Evolutionary conservation across 108 stramenopile species (phyloP), one percentile per base, ranked within the genome.

Genomic region (Cafeteria roenbergensis): DNA sequence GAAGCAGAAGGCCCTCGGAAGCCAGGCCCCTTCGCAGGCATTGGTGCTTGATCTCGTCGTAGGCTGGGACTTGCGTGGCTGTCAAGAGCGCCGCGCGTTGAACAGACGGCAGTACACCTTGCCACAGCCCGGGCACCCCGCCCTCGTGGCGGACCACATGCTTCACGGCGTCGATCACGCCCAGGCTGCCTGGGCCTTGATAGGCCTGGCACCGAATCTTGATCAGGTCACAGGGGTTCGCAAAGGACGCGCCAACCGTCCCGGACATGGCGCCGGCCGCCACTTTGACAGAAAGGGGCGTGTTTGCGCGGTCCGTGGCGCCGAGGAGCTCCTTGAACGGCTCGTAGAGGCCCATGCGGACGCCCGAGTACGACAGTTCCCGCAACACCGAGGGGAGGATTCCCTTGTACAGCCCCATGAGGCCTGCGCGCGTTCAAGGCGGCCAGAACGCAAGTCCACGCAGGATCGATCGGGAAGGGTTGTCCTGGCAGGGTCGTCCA

Each of bases 171-270:
- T 55, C 22, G 34, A 55, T 24, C 3, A 35, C n/a, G 31, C 22
- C 54, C 24, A 6, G 8, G 55, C 12, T 9, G 2, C 55, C 28
- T 0, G 56, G 20, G 25, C 34, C 53, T 25, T 57, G 56, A 31
- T 67, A 61, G 26, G 55, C 71, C 31, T 71, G 71, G 38, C 57
- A 25, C 24, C 66, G 64, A 20, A 71, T 34, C 48, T 65, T 53
- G 21, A 53, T 33, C 24, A 71, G 35, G 37, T 71, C 71, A 1
- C 22, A 34, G 14, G 71, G 71, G 31, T 64, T 71, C 1, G 71
- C 65, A 3, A 71, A 26, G 24, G 38, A 53, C 21, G 62, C 63
- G 25, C 64, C 64, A 12, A 65, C 51, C 29, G 30, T 55, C 21
- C 71, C 71, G 1, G 65, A 24, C 9, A 56, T 21, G 1, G 57